phyloP scores from a whole-genome alignment of 1,284 basidiomycete species.

The Melanopsichium pennsylvanicum region DNA sequence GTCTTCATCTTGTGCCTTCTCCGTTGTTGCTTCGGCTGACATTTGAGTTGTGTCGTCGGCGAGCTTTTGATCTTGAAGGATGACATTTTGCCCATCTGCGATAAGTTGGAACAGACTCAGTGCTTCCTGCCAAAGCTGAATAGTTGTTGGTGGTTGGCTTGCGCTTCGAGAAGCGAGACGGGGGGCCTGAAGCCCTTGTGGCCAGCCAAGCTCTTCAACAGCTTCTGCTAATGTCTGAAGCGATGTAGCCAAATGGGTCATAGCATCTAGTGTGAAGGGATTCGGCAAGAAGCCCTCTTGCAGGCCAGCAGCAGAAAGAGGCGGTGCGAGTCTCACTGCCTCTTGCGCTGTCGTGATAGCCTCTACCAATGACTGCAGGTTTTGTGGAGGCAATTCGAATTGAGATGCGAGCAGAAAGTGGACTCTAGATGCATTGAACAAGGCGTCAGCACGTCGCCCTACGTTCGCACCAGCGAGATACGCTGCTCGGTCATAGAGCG shows the following conservation, averaged over 20 bases:
- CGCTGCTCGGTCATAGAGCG: constrained; percentile 29
- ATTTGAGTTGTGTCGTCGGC: background rate
- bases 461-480: constrained; percentile 12
- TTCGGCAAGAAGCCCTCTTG: constrained; percentile 19
- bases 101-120: constrained; percentile 18
- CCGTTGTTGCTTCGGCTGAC: background rate
- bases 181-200: constrained; percentile 6
- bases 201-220: constrained; percentile 44
- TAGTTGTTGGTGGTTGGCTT: background rate
- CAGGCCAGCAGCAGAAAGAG: background rate
- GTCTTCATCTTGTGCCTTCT: background rate
- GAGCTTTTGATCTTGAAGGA: constrained; percentile 25
- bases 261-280: constrained; percentile 45
- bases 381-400: constrained; percentile 40
- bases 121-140: constrained; percentile 28
- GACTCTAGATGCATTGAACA: constrained; percentile 43
- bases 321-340: constrained; percentile 27
- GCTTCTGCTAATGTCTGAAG: constrained; percentile 43
- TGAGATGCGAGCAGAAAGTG: constrained; percentile 46
- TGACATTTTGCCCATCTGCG: constrained; percentile 20
- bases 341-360: constrained; percentile 21
- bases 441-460: constrained; percentile 22
- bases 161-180: background rate
- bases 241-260: constrained; percentile 35
- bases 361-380: constrained; percentile 19